Base-by-base conservation (phyloP, 257 asterid genomes). In the Primulina eburnea region DNA sequence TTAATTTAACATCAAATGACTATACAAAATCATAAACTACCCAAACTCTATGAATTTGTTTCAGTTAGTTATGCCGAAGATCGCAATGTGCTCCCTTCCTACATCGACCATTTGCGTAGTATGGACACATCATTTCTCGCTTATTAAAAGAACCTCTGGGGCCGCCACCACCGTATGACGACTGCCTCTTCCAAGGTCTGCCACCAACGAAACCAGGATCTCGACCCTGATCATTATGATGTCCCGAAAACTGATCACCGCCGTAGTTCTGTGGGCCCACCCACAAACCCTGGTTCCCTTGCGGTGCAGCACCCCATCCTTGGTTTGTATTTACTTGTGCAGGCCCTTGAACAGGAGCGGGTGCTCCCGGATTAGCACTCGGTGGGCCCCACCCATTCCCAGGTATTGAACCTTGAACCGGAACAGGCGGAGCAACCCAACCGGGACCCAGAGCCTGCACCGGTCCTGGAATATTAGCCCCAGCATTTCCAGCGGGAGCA, bases 11-110 rank as follows among this genome's bases (percentile, higher is more conserved):
- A 50, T 50, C 8, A 50, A 50, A 50, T 17, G 20, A 50, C 57
- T 17, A 50, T 50, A 50, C 57, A 50, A 16, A 50, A 50, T 50
- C 57, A 50, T 50, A 50, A 50, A 50, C 20, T 16, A 14, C 20
- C 56, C 20, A 5, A 50, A 50, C 8, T 4, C 21, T 50, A 50
- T 5, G 3, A 50, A 50, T 50, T 8, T 4, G 3, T 50, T 50
- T 50, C 1, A 16, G 20, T 50, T 50, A 50, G 57, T 17, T 75
- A 77, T 92, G 98, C 81, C 78, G 58, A 69, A 69, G 89, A 82
- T 93, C 85, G 80, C 99, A 93, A 14, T 70, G 55, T 20, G 83
- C 53, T 55, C 99, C 99, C 81, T 90, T 93, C 77, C 72, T 76
- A 80, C 99, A 93, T n/a, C 82, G 77, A 4, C 96, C 94, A 16